phyloP scores from a whole-genome alignment of 495 filamentous ascomycete species.

The Xylaria grammica region DNA sequence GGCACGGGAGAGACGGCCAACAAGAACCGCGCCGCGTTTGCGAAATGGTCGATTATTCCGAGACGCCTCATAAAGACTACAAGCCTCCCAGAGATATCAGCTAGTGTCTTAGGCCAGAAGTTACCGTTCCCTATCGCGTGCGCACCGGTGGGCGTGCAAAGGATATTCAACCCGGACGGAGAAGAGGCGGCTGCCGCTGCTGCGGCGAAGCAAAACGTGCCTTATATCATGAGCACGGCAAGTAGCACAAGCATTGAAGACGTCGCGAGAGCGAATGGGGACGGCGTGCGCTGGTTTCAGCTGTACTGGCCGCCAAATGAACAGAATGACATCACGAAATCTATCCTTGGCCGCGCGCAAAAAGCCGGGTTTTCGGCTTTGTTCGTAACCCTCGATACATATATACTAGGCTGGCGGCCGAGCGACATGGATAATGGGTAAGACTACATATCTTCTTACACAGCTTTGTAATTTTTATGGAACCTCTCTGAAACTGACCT shows the following conservation, averaged over 20 bases:
- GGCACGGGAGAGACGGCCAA: slow-evolving; percentile 43
- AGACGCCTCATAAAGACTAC: slow-evolving; percentile 33
- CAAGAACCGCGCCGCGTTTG: slow-evolving; percentile 49
- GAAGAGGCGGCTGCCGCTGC: slow-evolving; percentile 39
- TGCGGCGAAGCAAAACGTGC: slow-evolving; percentile 36
- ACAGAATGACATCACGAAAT: slow-evolving; percentile 60
- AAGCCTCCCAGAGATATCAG: slow-evolving; percentile 19
- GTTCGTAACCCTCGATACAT: slow-evolving; percentile 64
- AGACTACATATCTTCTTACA: slow-evolving; percentile 15
- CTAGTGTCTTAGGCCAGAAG: slow-evolving; percentile 13
- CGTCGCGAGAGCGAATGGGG: slow-evolving; percentile 38
- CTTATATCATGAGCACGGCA: slow-evolving; percentile 57
- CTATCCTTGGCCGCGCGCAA: slow-evolving; percentile 62
- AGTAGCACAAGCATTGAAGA: slow-evolving; percentile 46
- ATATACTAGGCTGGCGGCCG: slow-evolving; percentile 61
- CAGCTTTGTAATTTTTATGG: background rate
- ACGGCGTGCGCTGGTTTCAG: slow-evolving; percentile 57
- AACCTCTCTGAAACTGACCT: background rate
- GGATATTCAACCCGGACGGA: slow-evolving; percentile 56
- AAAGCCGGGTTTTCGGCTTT: slow-evolving; percentile 56
- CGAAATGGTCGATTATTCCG: slow-evolving; percentile 46
- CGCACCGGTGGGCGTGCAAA: slow-evolving; percentile 49
- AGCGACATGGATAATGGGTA: slow-evolving; percentile 67
- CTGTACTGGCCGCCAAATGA: slow-evolving; percentile 62
- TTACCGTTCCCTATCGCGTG: slow-evolving; percentile 35